Percentiles rank a stretch among this genome's conserved stretches.
Evolutionary conservation across 139 green algal genomes (phyloP).

Genomic region (Nannochloris sp.): DNA sequence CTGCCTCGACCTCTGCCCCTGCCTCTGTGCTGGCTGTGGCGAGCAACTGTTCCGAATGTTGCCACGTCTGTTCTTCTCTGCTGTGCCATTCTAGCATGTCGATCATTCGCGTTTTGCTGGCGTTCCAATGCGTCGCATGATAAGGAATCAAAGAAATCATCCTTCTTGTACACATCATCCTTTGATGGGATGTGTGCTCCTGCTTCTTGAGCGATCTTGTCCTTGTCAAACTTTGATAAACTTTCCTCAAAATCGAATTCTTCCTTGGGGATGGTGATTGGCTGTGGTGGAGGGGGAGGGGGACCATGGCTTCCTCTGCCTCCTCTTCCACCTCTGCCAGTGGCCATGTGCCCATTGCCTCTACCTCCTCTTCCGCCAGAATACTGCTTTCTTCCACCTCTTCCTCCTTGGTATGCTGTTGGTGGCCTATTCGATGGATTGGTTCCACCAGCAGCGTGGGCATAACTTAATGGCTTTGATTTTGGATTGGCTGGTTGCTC

Average conservation of each 20-base stretch:
- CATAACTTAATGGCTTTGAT: slow-evolving; percentile 4
- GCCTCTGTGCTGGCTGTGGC: slow-evolving; percentile 20
- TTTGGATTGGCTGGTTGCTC: not conserved
- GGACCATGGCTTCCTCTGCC: slow-evolving; percentile 6
- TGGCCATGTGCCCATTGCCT: not conserved
- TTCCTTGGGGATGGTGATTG: slow-evolving; percentile 57
- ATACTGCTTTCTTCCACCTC: not conserved
- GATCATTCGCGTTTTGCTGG: slow-evolving; percentile 3
- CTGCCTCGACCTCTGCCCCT: slow-evolving; percentile 10
- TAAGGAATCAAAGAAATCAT: slow-evolving; percentile 87
- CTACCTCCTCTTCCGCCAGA: not conserved
- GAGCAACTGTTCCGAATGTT: slow-evolving; percentile 69
- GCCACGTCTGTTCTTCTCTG: slow-evolving; percentile 71
- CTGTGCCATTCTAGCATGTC: slow-evolving; percentile 7
- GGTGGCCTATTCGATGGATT: not conserved
- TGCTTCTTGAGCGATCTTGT: slow-evolving; percentile 38
- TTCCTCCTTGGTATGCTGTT: not conserved
- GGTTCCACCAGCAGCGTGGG: slow-evolving; percentile 11
- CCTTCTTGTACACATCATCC: slow-evolving; percentile 37
- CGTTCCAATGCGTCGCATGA: slow-evolving; percentile 69
- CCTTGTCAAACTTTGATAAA: slow-evolving; percentile 79
- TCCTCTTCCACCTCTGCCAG: slow-evolving; percentile 7
- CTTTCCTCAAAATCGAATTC: slow-evolving; percentile 82
- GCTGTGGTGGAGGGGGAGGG: slow-evolving; percentile 12
- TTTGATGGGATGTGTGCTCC: slow-evolving; percentile 6